Base-by-base conservation (phyloP, 345 rosid genomes). In the Populus deltoides region DNA sequence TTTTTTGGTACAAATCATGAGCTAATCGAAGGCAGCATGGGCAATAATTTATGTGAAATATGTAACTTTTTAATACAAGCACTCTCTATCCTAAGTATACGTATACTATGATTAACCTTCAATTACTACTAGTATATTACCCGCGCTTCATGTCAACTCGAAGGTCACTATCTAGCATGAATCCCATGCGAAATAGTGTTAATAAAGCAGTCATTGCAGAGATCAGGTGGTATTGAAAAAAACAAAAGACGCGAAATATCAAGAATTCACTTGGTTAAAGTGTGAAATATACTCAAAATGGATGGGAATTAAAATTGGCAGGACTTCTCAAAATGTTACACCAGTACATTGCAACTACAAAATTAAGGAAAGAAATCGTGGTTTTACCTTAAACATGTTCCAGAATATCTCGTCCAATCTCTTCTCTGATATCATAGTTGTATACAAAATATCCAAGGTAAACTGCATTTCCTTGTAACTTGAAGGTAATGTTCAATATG, bases 401-500 rank as follows among this genome's bases (percentile, higher is more conserved):
- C 8, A 45, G 47, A 5, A 24, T 62, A 12, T 16, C 29, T 6
- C 15, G 9, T 17, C 68, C 33, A 38, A 55, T 63, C 33, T 38
- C 73, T 51, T 70, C 38, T 65, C 69, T 75, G 24, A 47, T 49
- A 47, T 68, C 72, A 61, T 13, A 41, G 43, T 20, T 39, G 39
- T 29, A 47, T 55, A 8, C 25, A 55, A 55, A 22, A 55, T 55
- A 55, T 55, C 55, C 76, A 24, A 65, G 22, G 22, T 73, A 15
- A 59, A 74, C 67, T 33, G 22, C 55, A 75, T 77, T 74, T 67
- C 72, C 65, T 31, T 1, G 35, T 27, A 49, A 57, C 49, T 51
- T 78, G 65, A 67, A 78, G 71, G 79, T 29, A 66, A 29, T 25
- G 13, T 79, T 33, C 65, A 73, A 38, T n/a, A 29, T 66, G 18